phyloP scores from a whole-genome alignment of 306 rosid genomes.

The Prunus mongolica region DNA sequence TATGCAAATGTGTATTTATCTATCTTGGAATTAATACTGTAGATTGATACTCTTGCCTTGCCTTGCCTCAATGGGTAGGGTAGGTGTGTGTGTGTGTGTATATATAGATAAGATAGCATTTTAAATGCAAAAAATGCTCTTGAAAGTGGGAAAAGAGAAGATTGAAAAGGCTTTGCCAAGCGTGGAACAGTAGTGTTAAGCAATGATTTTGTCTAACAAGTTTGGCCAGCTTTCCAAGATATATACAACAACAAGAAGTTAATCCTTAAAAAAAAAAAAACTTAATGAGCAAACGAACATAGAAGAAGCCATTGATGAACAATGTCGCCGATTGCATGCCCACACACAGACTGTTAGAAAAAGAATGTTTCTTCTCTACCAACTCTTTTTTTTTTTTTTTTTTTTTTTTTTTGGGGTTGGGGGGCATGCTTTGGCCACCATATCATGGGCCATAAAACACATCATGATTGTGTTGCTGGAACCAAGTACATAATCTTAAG shows the following conservation, averaged over 20 bases:
- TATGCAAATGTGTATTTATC: too few relatives aligned
- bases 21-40: too few relatives aligned
- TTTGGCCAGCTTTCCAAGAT: constrained; percentile 35
- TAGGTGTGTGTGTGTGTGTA: not conserved
- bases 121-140: constrained; percentile 18
- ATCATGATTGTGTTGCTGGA: constrained; percentile 55
- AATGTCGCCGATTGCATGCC: constrained; percentile 14
- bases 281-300: constrained; percentile 5
- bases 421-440: constrained; percentile 30
- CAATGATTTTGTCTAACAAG: constrained; percentile 49
- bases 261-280: not conserved
- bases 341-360: not conserved
- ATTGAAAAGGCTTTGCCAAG: constrained; percentile 24
- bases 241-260: not conserved
- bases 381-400: not conserved
- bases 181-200: constrained; percentile 35
- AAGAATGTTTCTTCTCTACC: constrained; percentile 2
- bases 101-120: not conserved
- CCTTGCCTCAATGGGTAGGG: not conserved
- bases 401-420: not conserved
- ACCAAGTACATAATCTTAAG: constrained; percentile 30
- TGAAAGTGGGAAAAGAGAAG: constrained; percentile 17
- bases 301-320: constrained; percentile 14
- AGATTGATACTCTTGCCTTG: too few relatives aligned
- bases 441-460: constrained; percentile 34